Conservation (phyloP, 345 rosid species). For the Salix koriyanagi region DNA sequence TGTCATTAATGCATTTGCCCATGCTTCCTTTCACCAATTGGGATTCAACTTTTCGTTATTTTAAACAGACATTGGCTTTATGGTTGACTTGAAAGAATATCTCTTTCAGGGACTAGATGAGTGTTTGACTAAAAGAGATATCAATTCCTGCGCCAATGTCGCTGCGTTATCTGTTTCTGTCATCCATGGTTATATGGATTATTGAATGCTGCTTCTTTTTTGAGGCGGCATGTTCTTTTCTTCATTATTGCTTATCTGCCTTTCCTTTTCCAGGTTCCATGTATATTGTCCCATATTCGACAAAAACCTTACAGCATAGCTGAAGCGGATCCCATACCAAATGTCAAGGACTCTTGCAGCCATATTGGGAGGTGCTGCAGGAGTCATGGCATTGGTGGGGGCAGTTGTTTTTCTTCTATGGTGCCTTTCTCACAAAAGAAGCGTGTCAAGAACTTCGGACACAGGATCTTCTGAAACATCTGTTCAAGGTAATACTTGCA, state of each 20-base stretch:
- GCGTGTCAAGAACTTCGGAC: constrained; percentile 66
- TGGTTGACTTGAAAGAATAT: not conserved
- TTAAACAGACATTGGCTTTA: not conserved
- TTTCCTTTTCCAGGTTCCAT: constrained; percentile 45
- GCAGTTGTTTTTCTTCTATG: constrained; percentile 47
- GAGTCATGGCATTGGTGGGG: constrained; percentile 80
- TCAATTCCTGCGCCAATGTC: not conserved
- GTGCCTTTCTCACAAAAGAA: constrained; percentile 49
- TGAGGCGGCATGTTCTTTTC: not conserved
- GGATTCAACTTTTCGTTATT: constrained; percentile 6
- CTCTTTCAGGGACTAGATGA: not conserved
- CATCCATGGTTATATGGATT: not conserved
- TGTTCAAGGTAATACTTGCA: constrained; percentile 46
- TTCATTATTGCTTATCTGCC: constrained; percentile 21
- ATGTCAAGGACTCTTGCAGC: constrained; percentile 88
- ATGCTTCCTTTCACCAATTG: not conserved
- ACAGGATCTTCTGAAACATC: constrained; percentile 81
- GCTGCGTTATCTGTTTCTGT: not conserved
- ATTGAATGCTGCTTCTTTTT: not conserved
- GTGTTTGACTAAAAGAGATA: not conserved
- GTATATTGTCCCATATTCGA: constrained; percentile 17
- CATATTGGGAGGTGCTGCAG: constrained; percentile 87
- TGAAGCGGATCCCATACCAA: constrained; percentile 55
- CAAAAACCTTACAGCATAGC: constrained; percentile 32
- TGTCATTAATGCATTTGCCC: not conserved